phyloP scores from a whole-genome alignment of 345 rosid genomes.

The Acer negundo region DNA sequence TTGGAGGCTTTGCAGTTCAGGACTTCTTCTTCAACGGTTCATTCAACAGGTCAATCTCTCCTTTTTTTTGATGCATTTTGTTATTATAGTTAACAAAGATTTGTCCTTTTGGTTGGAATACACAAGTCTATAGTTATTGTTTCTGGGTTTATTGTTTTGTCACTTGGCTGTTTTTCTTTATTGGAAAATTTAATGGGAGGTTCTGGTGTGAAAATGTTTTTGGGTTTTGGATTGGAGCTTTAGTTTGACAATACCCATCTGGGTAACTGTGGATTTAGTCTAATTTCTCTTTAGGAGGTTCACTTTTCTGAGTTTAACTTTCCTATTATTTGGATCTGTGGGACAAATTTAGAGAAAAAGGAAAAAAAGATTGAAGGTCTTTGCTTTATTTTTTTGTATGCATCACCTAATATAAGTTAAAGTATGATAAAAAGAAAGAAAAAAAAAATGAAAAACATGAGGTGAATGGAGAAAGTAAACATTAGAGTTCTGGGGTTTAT shows the following conservation, averaged over 20 bases:
- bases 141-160: slow-evolving; percentile 5
- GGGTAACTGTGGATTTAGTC: slow-evolving; percentile 1
- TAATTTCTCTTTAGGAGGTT: slow-evolving; percentile 17
- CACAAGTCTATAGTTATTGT: neutral
- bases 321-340: slow-evolving; percentile 22
- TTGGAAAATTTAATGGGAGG: neutral
- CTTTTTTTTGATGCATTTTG: neutral
- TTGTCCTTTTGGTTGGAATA: neutral
- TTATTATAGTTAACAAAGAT: neutral
- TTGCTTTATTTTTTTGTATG: neutral
- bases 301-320: slow-evolving; percentile 16
- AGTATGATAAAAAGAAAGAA: neutral
- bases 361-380: neutral
- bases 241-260: slow-evolving; percentile 2
- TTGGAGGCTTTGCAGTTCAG: slow-evolving; percentile 13
- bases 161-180: neutral
- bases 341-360: slow-evolving; percentile 9
- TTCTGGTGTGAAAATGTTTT: slow-evolving; percentile 11
- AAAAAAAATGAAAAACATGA: neutral
- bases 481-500: slow-evolving; percentile 22
- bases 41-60: slow-evolving; percentile 29
- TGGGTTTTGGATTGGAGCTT: slow-evolving; percentile 12
- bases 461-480: neutral
- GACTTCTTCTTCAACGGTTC: slow-evolving; percentile 19
- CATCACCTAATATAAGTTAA: too few relatives aligned